Conservation (phyloP, 805 yeast species). For the Wilhelminamyces savonicus region DNA sequence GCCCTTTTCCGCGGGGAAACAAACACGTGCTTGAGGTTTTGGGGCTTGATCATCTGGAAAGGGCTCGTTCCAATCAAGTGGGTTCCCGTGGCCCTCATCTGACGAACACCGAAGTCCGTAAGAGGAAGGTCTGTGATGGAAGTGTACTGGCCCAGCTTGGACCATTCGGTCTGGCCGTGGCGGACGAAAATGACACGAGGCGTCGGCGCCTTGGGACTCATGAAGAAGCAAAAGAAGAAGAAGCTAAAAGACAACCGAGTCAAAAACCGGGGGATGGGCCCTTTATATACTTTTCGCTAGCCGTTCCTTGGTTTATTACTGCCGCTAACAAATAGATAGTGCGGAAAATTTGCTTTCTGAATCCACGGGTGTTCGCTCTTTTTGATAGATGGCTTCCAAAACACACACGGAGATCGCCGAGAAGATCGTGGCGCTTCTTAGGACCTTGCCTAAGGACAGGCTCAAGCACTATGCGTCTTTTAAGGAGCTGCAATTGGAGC, state of each 20-base stretch:
- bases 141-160: conserved; percentile 88
- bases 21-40: conserved; percentile 54
- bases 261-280: too few species aligned
- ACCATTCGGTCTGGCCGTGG: conserved; percentile 95
- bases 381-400: too few species aligned
- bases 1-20: conserved; percentile 84
- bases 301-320: too few species aligned
- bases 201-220: conserved; percentile 24
- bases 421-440: conserved; percentile 51
- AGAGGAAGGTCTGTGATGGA: conserved; percentile 77
- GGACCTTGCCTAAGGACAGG: conserved; percentile 63
- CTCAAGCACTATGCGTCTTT: conserved; percentile 65
- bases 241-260: too few species aligned
- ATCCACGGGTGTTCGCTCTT: too few species aligned
- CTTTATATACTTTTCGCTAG: too few species aligned
- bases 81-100: conserved; percentile 69
- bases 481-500: conserved; percentile 53
- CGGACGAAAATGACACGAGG: conserved; percentile 71
- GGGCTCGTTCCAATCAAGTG: conserved; percentile 55
- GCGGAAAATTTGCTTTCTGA: too few species aligned
- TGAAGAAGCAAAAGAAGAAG: background rate
- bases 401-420: conserved; percentile 47
- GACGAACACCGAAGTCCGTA: conserved; percentile 70
- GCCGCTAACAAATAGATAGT: too few species aligned
- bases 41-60: conserved; percentile 54